These are phyloP conservation scores for Hericium erinaceus DNA, from an alignment of 768 basidiomycete species.

Conservation along the genomic window DNA sequence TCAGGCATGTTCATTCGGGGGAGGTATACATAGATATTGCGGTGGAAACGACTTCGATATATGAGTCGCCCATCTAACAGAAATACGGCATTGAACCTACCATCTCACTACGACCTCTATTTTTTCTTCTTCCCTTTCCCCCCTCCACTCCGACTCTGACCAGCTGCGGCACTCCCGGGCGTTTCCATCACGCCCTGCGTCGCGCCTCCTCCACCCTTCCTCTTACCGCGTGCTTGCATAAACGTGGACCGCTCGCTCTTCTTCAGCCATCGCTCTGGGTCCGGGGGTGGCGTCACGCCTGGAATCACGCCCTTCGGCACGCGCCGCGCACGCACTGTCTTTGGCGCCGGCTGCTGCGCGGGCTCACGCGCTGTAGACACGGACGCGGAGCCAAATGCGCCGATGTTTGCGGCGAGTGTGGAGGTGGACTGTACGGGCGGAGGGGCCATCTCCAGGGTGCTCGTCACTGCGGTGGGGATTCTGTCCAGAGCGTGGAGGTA, in stretches of 20 bases:
- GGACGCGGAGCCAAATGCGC: constrained; percentile 21
- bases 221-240: constrained; percentile 39
- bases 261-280: constrained; percentile 85
- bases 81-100: no score
- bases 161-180: constrained; percentile 20
- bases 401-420: constrained; percentile 18
- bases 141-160: constrained; percentile 28
- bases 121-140: constrained; percentile 64
- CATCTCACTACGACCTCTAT: constrained; percentile 21
- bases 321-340: constrained; percentile 53
- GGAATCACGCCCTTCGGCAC: constrained; percentile 69
- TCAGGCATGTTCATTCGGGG: no score
- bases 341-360: constrained; percentile 24
- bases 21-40: no score
- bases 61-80: no score
- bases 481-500: constrained; percentile 56
- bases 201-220: constrained; percentile 49
- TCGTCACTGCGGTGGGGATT: constrained; percentile 43
- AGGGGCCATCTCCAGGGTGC: constrained; percentile 50
- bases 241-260: constrained; percentile 68
- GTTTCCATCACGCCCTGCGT: constrained; percentile 55
- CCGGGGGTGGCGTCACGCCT: constrained; percentile 74
- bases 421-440: constrained; percentile 41
- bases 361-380: constrained; percentile 20
- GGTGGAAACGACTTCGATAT: no score